Evolutionary conservation across 1,284 basidiomycete genomes (phyloP).

Genomic region (Cryptococcus hybrid): DNA sequence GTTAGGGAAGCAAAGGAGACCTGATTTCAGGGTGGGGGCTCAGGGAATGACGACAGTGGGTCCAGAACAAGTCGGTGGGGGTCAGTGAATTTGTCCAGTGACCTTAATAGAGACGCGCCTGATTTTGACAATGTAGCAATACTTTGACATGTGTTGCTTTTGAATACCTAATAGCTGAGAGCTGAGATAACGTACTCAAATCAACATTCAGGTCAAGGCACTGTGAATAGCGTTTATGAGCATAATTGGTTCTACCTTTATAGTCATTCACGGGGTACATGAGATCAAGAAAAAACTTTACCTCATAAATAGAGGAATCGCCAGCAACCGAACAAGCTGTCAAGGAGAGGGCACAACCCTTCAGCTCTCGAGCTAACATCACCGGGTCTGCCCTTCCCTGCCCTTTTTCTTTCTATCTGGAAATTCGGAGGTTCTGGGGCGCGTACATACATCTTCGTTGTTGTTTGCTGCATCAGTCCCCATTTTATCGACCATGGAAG

Average conservation of each 20-base stretch:
- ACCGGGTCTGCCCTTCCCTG: not conserved
- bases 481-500: too few relatives aligned
- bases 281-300: not conserved
- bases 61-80: too few relatives aligned
- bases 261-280: not conserved
- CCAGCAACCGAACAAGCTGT: constrained; percentile 8
- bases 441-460: not conserved
- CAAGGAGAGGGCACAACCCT: constrained; percentile 8
- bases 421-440: not conserved
- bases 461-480: too few relatives aligned
- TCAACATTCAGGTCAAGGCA: constrained; percentile 13
- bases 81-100: too few relatives aligned
- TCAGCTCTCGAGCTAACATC: not conserved
- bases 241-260: not conserved
- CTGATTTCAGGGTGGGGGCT: too few relatives aligned
- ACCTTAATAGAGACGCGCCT: too few relatives aligned
- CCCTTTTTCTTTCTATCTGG: not conserved
- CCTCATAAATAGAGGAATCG: constrained; percentile 6
- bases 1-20: too few relatives aligned
- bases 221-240: not conserved
- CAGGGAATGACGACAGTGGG: too few relatives aligned
- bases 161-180: too few relatives aligned
- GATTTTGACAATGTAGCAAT: too few relatives aligned
- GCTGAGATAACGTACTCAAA: constrained; percentile 5
- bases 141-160: too few relatives aligned